Percentiles rank a stretch among this genome's conserved stretches.
Evolutionary conservation across 768 basidiomycete genomes (phyloP).

Genomic region (Clavulina sp.): DNA sequence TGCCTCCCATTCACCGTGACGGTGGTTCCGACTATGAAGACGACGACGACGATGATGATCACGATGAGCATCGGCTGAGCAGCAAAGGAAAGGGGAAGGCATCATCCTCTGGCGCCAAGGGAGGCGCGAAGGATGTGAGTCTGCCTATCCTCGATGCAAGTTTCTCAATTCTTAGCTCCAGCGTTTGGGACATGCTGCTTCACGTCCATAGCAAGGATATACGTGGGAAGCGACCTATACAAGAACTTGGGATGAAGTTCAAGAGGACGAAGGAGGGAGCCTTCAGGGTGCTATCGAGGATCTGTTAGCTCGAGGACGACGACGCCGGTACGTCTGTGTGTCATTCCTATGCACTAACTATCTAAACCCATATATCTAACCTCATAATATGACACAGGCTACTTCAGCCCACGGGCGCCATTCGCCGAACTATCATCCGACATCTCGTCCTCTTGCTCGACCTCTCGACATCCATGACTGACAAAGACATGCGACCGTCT

Average conservation of each 20-base stretch:
- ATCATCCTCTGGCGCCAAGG: constrained; percentile 35
- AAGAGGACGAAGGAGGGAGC: constrained; percentile 89
- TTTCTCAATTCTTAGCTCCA: background rate
- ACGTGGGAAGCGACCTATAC: constrained; percentile 95
- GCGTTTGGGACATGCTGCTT: background rate
- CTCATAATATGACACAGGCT: constrained; percentile 33
- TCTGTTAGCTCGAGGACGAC: constrained; percentile 66
- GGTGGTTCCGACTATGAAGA: constrained; percentile 1
- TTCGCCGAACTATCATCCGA: constrained; percentile 89
- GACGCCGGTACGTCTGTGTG: constrained; percentile 47
- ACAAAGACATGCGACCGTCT: constrained; percentile 90
- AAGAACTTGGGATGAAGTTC: constrained; percentile 91
- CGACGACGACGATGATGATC: background rate
- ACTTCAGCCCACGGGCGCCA: constrained; percentile 65
- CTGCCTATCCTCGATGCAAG: background rate
- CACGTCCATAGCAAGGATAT: constrained; percentile 25
- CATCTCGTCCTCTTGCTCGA: constrained; percentile 89
- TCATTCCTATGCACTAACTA: background rate
- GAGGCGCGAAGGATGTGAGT: constrained; percentile 35
- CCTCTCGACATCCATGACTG: constrained; percentile 79
- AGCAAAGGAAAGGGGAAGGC: constrained; percentile 39
- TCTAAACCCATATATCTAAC: constrained; percentile 7
- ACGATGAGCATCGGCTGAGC: constrained; percentile 15
- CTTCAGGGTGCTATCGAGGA: constrained; percentile 81
- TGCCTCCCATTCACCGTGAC: too few relatives aligned